Percentiles rank a stretch among this genome's conserved stretches.
Conservation (phyloP, 2,329 filamentous ascomycete species). For the Fusarium annulatum region DNA sequence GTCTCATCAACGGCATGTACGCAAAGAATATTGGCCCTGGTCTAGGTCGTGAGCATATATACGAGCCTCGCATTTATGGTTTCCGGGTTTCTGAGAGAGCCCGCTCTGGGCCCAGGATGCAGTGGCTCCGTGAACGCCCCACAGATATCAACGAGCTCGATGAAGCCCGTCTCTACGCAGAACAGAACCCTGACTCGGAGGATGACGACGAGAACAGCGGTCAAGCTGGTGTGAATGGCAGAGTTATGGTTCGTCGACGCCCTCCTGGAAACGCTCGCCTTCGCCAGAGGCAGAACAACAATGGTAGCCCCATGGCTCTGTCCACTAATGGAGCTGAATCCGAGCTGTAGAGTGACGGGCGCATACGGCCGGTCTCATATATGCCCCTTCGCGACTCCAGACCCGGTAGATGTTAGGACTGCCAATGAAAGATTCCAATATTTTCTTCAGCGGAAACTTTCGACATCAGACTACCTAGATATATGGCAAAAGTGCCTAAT, state of each 20-base stretch:
- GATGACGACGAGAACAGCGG: slow-evolving; percentile 65
- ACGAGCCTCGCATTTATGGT: slow-evolving; percentile 95
- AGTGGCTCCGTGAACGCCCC: slow-evolving; percentile 91
- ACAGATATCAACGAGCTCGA: slow-evolving; percentile 84
- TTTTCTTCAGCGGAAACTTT: not conserved
- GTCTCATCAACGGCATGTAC: slow-evolving; percentile 85
- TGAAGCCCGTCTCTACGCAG: slow-evolving; percentile 71
- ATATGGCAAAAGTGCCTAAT: slow-evolving; percentile 15
- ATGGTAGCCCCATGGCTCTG: slow-evolving; percentile 67
- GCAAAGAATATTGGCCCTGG: slow-evolving; percentile 89
- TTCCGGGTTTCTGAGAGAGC: slow-evolving; percentile 94
- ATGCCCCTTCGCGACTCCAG: not conserved
- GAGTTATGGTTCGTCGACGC: slow-evolving; percentile 56
- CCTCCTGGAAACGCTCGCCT: slow-evolving; percentile 56
- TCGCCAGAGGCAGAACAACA: slow-evolving; percentile 59
- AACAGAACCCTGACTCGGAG: slow-evolving; percentile 67
- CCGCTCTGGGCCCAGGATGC: slow-evolving; percentile 92
- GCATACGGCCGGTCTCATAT: not conserved
- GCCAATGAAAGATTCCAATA: not conserved
- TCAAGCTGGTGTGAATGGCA: slow-evolving; percentile 54
- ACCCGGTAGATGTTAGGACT: not conserved
- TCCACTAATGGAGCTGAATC: slow-evolving; percentile 69
- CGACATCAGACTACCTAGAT: slow-evolving; percentile 1
- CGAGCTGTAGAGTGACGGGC: slow-evolving; percentile 57
- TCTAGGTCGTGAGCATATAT: slow-evolving; percentile 83